phyloP scores from a whole-genome alignment of 164 flowering plant species.

The Umbellularia californica region DNA sequence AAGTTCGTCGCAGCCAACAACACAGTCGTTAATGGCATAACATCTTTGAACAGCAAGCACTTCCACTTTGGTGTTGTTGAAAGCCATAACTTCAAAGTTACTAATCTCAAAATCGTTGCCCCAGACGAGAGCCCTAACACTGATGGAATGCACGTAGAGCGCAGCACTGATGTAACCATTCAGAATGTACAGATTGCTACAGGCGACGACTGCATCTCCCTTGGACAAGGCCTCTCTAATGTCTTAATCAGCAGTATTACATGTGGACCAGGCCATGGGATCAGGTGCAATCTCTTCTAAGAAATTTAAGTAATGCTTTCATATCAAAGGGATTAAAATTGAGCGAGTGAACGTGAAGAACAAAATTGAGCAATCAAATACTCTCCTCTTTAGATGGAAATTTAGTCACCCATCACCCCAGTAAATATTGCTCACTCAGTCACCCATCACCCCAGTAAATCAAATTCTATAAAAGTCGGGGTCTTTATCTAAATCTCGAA shows the following conservation, averaged over 20 bases:
- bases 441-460: background rate
- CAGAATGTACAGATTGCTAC: slow-evolving; percentile 37
- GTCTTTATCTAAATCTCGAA: background rate
- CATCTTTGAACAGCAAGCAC: slow-evolving; percentile 59
- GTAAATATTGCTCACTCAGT: background rate
- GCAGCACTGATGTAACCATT: slow-evolving; percentile 33
- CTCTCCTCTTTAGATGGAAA: no score
- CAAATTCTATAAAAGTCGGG: background rate
- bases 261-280: slow-evolving; percentile 86
- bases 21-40: slow-evolving; percentile 37
- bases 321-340: background rate
- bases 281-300: slow-evolving; percentile 33
- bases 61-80: slow-evolving; percentile 54
- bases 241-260: slow-evolving; percentile 33
- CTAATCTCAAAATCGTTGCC: slow-evolving; percentile 38
- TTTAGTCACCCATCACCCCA: background rate
- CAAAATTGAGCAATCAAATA: no score
- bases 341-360: background rate
- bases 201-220: slow-evolving; percentile 70
- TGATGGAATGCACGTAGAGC: slow-evolving; percentile 71
- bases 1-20: slow-evolving; percentile 46
- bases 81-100: slow-evolving; percentile 39
- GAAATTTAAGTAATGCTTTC: background rate
- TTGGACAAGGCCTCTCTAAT: slow-evolving; percentile 55
- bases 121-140: slow-evolving; percentile 67